Base-by-base conservation (phyloP, 225 moss, liverwort and hornwort genomes). In the Antitrichia curtipendula region DNA sequence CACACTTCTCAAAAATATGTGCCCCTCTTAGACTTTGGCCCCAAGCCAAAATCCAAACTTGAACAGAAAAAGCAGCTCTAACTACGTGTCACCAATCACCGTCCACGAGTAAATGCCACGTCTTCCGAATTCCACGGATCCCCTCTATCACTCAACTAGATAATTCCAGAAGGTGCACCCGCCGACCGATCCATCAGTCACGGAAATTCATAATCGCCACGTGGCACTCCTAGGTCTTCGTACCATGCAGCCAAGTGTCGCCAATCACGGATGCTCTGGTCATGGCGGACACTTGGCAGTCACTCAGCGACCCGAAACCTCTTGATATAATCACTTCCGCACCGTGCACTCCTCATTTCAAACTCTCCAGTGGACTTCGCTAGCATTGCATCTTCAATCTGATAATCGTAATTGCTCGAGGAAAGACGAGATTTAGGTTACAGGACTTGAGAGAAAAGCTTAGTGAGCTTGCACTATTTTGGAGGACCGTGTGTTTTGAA, bases 221-320 rank as follows among this genome's bases (percentile, higher is more conserved):
- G 80, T 86, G 80, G 20, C 69, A 29, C 53, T 25, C 32, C 1
- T 2, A 8, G 12, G 4, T 1, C 23, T 13, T 12, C n/a, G 21
- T 32, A 2, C 4, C 47, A 23, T 6, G 9, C 20, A 8, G 85
- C 64, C 89, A 85, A 81, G 61, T 85, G 85, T 59, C 85, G 73
- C 8, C 82, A 9, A 36, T 22, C 31, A 14, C 10, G 24, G 9
- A 9, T 12, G 58, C 17, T 58, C 45, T 13, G 31, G 45, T 56
- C 89, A 85, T 81, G 89, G 24, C 29, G 7, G 81, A 89, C 89
- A 89, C 85, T 85, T 89, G 89, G 89, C 85, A 29, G 57, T 22
- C 19, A 22, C 19, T 21, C 58, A 24, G 5, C 74, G 24, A 57
- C 75, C 65, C 43, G 3, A 20, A 8, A 16, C 22, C 21, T 36